phyloP scores from a whole-genome alignment of 306 rosid genomes.

The Prunus fruticosa region DNA sequence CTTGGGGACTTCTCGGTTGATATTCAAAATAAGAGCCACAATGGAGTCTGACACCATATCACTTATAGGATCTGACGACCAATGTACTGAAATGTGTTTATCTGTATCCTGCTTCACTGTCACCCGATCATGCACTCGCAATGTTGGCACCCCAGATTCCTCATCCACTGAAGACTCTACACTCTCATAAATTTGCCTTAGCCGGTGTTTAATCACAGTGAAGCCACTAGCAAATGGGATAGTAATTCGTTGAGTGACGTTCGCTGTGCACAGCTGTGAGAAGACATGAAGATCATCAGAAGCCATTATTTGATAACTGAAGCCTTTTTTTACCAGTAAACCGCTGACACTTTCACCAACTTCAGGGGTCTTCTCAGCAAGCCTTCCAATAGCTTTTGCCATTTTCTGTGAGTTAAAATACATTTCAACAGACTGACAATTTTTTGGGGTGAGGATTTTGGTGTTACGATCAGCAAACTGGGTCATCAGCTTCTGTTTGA shows the following conservation, averaged over 20 bases:
- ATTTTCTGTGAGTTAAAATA: slow-evolving; percentile 87
- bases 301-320: slow-evolving; percentile 93
- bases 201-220: slow-evolving; percentile 57
- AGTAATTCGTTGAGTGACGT: slow-evolving; percentile 75
- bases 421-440: slow-evolving; percentile 93
- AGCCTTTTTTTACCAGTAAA: slow-evolving; percentile 83
- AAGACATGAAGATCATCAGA: slow-evolving; percentile 91
- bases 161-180: slow-evolving; percentile 77
- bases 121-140: slow-evolving; percentile 73
- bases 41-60: slow-evolving; percentile 91
- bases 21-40: slow-evolving; percentile 72
- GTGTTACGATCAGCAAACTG: slow-evolving; percentile 86
- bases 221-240: slow-evolving; percentile 76
- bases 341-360: slow-evolving; percentile 73
- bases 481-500: slow-evolving; percentile 76
- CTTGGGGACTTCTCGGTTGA: slow-evolving; percentile 70
- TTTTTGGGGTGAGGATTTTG: slow-evolving; percentile 83
- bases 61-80: slow-evolving; percentile 84
- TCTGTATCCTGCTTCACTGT: slow-evolving; percentile 81
- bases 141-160: slow-evolving; percentile 65
- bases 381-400: slow-evolving; percentile 89
- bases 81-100: slow-evolving; percentile 79
- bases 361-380: slow-evolving; percentile 75
- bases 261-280: slow-evolving; percentile 82
- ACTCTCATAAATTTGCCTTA: slow-evolving; percentile 70